These are phyloP conservation scores for Mangifera indica DNA, from an alignment of 345 rosid species.

Conservation along the genomic window DNA sequence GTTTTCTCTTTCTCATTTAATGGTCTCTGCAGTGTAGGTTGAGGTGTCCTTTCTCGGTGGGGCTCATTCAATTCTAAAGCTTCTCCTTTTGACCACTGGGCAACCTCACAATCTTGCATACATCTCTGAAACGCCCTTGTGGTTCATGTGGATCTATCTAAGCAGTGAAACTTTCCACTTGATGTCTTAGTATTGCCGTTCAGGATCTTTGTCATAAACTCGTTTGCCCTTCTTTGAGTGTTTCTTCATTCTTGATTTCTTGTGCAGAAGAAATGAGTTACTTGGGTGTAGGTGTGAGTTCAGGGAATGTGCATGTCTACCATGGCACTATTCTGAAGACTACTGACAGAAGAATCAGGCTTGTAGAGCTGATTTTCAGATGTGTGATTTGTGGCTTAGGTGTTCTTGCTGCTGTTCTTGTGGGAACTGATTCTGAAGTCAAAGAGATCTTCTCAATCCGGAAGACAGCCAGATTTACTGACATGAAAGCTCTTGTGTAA, in stretches of 20 bases:
- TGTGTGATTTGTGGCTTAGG: constrained; percentile 56
- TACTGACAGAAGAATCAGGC: constrained; percentile 61
- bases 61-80: constrained; percentile 4
- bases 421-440: constrained; percentile 71
- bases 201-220: not conserved
- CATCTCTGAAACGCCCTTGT: not conserved
- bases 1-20: constrained; percentile 14
- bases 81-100: constrained; percentile 29
- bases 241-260: not conserved
- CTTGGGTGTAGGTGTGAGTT: constrained; percentile 64
- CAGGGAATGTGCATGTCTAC: constrained; percentile 56
- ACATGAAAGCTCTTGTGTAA: constrained; percentile 94
- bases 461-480: constrained; percentile 75
- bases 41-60: constrained; percentile 16
- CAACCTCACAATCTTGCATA: constrained; percentile 11
- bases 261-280: constrained; percentile 44
- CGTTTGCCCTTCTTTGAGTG: not conserved
- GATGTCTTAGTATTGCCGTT: not conserved
- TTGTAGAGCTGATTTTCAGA: constrained; percentile 74
- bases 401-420: constrained; percentile 57
- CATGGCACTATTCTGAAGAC: constrained; percentile 52
- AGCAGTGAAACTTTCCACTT: constrained; percentile 15
- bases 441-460: constrained; percentile 66
- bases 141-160: constrained; percentile 21
- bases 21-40: not conserved